Percentiles rank a stretch among this genome's conserved stretches.
Evolutionary conservation across 257 asterid species (phyloP).

Genomic region (Mentha longifolia): DNA sequence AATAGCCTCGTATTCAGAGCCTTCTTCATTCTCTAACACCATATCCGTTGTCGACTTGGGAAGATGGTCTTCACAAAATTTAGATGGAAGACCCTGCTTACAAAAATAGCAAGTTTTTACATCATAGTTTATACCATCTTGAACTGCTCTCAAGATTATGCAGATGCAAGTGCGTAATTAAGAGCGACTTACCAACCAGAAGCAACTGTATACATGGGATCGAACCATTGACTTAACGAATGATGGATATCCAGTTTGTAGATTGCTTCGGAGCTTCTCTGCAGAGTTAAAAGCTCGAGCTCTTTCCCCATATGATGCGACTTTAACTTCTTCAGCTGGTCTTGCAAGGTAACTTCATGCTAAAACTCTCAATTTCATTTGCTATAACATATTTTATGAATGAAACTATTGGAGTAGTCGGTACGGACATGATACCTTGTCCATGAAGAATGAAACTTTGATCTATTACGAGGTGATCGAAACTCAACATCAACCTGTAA

Average conservation of each 20-base stretch:
- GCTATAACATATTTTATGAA: not conserved
- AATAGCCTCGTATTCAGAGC: slow-evolving; percentile 58
- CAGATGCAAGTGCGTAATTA: slow-evolving; percentile 3
- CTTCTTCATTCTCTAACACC: slow-evolving; percentile 66
- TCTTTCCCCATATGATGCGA: slow-evolving; percentile 65
- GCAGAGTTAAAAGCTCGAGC: slow-evolving; percentile 57
- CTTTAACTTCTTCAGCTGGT: slow-evolving; percentile 77
- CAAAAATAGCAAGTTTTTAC: not conserved
- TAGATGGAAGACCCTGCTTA: slow-evolving; percentile 72
- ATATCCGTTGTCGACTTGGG: slow-evolving; percentile 61
- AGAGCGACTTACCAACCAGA: slow-evolving; percentile 81
- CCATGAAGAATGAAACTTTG: slow-evolving; percentile 65
- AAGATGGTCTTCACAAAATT: slow-evolving; percentile 66
- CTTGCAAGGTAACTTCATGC: slow-evolving; percentile 75
- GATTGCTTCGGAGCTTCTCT: slow-evolving; percentile 69
- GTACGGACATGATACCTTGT: slow-evolving; percentile 51
- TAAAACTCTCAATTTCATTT: slow-evolving; percentile 24
- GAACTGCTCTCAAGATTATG: not conserved
- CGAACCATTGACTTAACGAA: slow-evolving; percentile 86
- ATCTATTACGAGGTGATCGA: slow-evolving; percentile 54
- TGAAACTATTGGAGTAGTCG: not conserved
- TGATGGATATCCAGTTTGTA: slow-evolving; percentile 61
- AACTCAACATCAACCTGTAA: slow-evolving; percentile 58
- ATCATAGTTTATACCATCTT: not conserved
- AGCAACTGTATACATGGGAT: slow-evolving; percentile 94